phyloP scores from a whole-genome alignment of 768 basidiomycete species.

The Suillus cothurnatus region DNA sequence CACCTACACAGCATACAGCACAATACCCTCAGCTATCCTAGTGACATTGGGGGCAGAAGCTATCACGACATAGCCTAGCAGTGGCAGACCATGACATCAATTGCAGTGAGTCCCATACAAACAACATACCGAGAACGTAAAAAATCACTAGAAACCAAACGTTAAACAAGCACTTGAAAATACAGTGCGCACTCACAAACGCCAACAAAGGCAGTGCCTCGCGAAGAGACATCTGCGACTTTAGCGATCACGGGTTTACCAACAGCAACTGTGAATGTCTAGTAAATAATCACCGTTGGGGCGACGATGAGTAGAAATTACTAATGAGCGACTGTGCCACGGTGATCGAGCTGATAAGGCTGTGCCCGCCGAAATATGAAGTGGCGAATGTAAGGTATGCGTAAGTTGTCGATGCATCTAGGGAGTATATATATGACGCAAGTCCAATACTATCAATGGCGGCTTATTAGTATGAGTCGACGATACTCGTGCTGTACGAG shows the following conservation, averaged over 20 bases:
- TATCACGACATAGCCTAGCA: constrained; percentile 52
- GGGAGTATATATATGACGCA: constrained; percentile 76
- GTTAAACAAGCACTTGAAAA: background rate
- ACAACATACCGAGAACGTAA: constrained; percentile 55
- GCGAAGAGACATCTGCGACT: constrained; percentile 68
- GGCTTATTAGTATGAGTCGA: background rate
- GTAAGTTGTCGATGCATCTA: constrained; percentile 71
- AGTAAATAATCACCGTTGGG: constrained; percentile 14
- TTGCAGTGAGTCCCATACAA: background rate
- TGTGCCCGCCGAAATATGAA: constrained; percentile 54
- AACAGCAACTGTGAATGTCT: constrained; percentile 39
- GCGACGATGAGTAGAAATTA: constrained; percentile 29
- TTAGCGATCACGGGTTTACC: constrained; percentile 76
- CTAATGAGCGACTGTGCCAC: constrained; percentile 56
- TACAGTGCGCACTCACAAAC: constrained; percentile 46
- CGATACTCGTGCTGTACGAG: too few species aligned
- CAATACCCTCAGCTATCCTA: constrained; percentile 53
- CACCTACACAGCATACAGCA: constrained; percentile 57
- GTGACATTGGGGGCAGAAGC: constrained; percentile 49
- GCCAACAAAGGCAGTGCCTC: constrained; percentile 60
- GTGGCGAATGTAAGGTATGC: constrained; percentile 62
- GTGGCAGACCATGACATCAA: background rate
- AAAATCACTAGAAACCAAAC: constrained; percentile 44
- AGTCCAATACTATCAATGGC: constrained; percentile 49
- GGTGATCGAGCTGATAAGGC: constrained; percentile 57